Conservation (phyloP, 2,329 filamentous ascomycete genomes). For the Colletotrichum caudatum region DNA sequence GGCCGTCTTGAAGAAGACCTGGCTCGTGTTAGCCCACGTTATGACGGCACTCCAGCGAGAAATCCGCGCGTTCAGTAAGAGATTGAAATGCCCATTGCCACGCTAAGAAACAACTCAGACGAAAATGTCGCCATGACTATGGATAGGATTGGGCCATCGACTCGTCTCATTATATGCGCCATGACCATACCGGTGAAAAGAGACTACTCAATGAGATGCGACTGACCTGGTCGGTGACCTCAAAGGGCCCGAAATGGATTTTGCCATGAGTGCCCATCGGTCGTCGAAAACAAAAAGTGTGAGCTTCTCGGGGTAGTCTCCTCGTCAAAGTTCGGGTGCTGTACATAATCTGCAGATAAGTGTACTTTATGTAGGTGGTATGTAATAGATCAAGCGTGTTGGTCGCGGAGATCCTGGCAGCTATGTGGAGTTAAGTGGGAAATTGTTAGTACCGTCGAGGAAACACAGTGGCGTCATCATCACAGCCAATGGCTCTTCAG, state of each 20-base stretch:
- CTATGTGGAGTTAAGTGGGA: slow-evolving; percentile 25
- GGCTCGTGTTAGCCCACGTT: slow-evolving; percentile 25
- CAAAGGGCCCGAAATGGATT: slow-evolving; percentile 80
- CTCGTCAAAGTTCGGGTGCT: not conserved
- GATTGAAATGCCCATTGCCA: not conserved
- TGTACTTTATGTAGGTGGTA: not conserved
- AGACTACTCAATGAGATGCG: slow-evolving; percentile 8
- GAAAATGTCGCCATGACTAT: not conserved
- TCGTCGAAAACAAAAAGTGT: slow-evolving; percentile 9
- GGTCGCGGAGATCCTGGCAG: not conserved
- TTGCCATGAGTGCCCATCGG: slow-evolving; percentile 46
- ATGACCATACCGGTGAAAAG: not conserved
- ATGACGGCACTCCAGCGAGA: not conserved
- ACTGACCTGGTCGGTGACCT: slow-evolving; percentile 79
- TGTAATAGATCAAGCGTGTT: not conserved
- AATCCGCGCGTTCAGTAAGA: not conserved
- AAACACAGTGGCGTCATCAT: slow-evolving; percentile 38
- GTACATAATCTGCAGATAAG: slow-evolving; percentile 14
- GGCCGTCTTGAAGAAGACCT: slow-evolving; percentile 89
- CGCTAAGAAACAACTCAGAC: no score
- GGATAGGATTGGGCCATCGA: not conserved
- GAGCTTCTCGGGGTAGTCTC: slow-evolving; percentile 10
- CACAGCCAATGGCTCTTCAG: not conserved
- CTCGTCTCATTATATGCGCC: no score
- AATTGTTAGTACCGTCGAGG: slow-evolving; percentile 33